Evolutionary conservation across 164 flowering plant genomes (phyloP).

Genomic region (Brasenia schreberi): DNA sequence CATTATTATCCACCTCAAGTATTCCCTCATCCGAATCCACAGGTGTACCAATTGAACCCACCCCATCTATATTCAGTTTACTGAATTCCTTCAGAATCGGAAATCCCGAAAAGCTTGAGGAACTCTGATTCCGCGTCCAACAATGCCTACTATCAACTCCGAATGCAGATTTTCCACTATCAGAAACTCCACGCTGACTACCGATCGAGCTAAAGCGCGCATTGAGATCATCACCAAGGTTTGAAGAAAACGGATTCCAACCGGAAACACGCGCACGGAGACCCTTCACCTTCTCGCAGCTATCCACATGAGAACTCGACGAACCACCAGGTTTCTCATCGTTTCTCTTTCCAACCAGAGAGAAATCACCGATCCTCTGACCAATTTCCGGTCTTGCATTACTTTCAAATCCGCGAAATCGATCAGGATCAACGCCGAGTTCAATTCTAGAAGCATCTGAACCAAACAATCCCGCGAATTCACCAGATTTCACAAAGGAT

Average conservation of each 20-base stretch:
- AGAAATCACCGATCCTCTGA: not conserved
- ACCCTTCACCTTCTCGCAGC: conserved; percentile 1
- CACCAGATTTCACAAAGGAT: not conserved
- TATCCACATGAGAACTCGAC: not conserved
- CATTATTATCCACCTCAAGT: not conserved
- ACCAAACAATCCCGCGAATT: not conserved
- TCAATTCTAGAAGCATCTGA: not conserved
- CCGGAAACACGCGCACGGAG: conserved; percentile 6
- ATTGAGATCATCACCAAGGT: conserved; percentile 5
- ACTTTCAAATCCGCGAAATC: not conserved
- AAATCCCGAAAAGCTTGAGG: conserved; percentile 6
- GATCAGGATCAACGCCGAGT: not conserved
- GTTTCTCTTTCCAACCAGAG: not conserved
- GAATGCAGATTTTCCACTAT: conserved; percentile 3
- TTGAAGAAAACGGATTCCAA: conserved; percentile 14
- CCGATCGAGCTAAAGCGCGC: conserved; percentile 18
- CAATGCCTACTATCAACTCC: not conserved
- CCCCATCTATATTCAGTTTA: conserved; percentile 21
- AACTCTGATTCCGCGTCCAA: not conserved
- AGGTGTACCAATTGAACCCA: conserved; percentile 2
- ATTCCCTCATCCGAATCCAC: conserved; percentile 3
- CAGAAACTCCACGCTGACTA: conserved; percentile 3
- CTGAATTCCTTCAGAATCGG: conserved; percentile 13
- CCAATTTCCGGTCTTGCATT: not conserved
- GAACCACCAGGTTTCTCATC: not conserved